Evolutionary conservation across 352 stramenopile genomes (phyloP).

Genomic region (Phytophthora brassicae): DNA sequence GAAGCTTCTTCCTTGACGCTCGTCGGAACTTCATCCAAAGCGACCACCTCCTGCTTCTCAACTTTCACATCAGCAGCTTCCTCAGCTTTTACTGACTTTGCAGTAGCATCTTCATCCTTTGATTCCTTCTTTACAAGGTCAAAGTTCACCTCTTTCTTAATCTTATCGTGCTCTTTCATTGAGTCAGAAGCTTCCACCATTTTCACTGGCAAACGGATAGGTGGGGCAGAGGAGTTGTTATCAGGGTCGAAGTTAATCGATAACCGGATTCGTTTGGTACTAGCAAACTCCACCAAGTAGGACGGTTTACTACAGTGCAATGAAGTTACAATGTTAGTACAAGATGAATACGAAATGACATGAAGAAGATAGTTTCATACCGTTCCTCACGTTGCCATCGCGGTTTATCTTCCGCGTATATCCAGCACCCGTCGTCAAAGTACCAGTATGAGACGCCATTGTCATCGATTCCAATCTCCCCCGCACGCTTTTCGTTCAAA

Average conservation of each 20-base stretch:
- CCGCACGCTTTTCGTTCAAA: conserved; percentile 46
- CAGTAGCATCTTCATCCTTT: conserved; percentile 7
- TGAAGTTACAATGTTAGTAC: too few species aligned
- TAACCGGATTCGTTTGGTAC: conserved; percentile 70
- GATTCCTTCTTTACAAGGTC: neutral
- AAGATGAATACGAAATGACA: too few species aligned
- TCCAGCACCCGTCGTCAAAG: conserved; percentile 84
- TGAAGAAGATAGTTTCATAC: conserved; percentile 18
- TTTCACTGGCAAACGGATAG: conserved; percentile 18
- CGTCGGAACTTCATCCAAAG: neutral
- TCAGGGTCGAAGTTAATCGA: conserved; percentile 76
- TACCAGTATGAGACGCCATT: conserved; percentile 82
- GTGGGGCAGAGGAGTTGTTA: conserved; percentile 21
- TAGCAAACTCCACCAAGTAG: conserved; percentile 76
- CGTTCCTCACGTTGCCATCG: conserved; percentile 55
- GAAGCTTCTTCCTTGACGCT: conserved; percentile 23
- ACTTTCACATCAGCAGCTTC: conserved; percentile 5
- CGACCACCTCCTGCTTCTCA: conserved; percentile 12
- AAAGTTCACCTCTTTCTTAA: conserved; percentile 6
- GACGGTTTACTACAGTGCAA: conserved; percentile 32
- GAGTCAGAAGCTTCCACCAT: conserved; percentile 10
- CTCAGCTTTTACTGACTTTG: conserved; percentile 16
- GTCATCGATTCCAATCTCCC: conserved; percentile 76
- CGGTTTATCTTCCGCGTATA: conserved; percentile 80
- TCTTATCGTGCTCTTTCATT: conserved; percentile 12